A percentile compares a stretch with the other conserved stretches of the same genome.
Conservation (phyloP, 164 flowering plant genomes). For the Liriodendron chinense region DNA sequence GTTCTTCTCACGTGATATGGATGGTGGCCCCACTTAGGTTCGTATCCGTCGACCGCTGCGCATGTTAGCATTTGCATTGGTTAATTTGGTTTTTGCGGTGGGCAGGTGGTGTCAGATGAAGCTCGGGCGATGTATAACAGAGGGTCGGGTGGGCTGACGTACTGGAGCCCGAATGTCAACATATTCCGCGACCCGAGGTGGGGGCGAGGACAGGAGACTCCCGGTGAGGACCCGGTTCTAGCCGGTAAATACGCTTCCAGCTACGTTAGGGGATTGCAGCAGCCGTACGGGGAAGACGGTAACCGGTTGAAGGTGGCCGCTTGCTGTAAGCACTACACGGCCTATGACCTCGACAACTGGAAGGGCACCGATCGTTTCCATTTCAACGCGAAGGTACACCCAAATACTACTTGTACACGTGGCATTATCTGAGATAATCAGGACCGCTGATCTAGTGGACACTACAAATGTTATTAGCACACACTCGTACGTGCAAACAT, state of each 20-base stretch:
- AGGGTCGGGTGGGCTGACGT: slow-evolving; percentile 76
- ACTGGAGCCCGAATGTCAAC: slow-evolving; percentile 94
- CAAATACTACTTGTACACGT: not conserved
- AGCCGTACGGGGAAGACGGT: slow-evolving; percentile 38
- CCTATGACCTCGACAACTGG: slow-evolving; percentile 95
- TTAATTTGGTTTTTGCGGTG: not conserved
- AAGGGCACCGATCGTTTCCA: slow-evolving; percentile 85
- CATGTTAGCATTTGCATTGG: not conserved
- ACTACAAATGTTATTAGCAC: not conserved
- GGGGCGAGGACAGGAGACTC: slow-evolving; percentile 99
- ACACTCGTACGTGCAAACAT: no score
- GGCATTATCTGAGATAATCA: not conserved
- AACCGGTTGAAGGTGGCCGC: slow-evolving; percentile 82
- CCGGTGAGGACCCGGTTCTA: slow-evolving; percentile 85
- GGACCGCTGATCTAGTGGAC: not conserved
- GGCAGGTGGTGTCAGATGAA: slow-evolving; percentile 87
- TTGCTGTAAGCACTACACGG: slow-evolving; percentile 91
- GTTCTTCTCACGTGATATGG: no score
- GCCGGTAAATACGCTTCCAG: slow-evolving; percentile 71
- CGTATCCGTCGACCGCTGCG: not conserved
- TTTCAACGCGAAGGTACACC: slow-evolving; percentile 70
- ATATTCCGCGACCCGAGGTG: slow-evolving; percentile 87
- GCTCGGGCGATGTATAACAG: slow-evolving; percentile 94
- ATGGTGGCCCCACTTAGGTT: no score
- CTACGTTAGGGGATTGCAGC: slow-evolving; percentile 74